Conservation (phyloP, 1,284 basidiomycete species). For the Neonothopanus nambi region DNA sequence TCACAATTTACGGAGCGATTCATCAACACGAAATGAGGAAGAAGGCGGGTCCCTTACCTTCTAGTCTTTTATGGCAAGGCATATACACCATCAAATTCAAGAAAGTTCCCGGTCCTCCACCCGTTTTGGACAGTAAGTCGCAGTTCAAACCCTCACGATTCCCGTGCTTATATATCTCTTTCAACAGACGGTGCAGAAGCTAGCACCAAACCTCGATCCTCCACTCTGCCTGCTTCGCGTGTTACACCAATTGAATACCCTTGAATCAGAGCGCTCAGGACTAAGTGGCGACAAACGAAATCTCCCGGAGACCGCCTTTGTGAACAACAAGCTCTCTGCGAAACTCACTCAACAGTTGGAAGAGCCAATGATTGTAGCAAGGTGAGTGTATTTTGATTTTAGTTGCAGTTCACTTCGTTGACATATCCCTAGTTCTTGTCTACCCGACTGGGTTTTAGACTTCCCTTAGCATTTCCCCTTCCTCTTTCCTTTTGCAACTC, state of each 20-base stretch:
- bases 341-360: slow-evolving; percentile 98
- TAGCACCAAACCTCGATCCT: slow-evolving; percentile 54
- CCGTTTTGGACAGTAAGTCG: slow-evolving; percentile 58
- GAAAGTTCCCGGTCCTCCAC: slow-evolving; percentile 85
- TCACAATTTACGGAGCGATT: slow-evolving; percentile 95
- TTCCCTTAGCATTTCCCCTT: slow-evolving; percentile 95
- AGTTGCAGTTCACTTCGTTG: slow-evolving; percentile 3
- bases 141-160: no score
- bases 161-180: slow-evolving; percentile 7
- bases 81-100: slow-evolving; percentile 91
- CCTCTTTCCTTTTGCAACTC: slow-evolving; percentile 96
- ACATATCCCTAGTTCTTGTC: slow-evolving; percentile 68
- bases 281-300: slow-evolving; percentile 52
- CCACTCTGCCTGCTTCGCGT: slow-evolving; percentile 80
- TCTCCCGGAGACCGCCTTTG: slow-evolving; percentile 79
- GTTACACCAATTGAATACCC: slow-evolving; percentile 76
- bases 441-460: slow-evolving; percentile 96
- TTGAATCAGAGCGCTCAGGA: slow-evolving; percentile 58
- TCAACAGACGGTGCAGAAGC: slow-evolving; percentile 42
- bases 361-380: slow-evolving; percentile 98
- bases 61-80: slow-evolving; percentile 84
- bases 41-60: slow-evolving; percentile 57
- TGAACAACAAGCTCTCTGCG: slow-evolving; percentile 98
- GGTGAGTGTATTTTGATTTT: slow-evolving; percentile 44
- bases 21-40: slow-evolving; percentile 85